These are phyloP conservation scores for Backusella tarrabulga DNA, from an alignment of 192 early-diverging fungal species.

Conservation along the genomic window DNA sequence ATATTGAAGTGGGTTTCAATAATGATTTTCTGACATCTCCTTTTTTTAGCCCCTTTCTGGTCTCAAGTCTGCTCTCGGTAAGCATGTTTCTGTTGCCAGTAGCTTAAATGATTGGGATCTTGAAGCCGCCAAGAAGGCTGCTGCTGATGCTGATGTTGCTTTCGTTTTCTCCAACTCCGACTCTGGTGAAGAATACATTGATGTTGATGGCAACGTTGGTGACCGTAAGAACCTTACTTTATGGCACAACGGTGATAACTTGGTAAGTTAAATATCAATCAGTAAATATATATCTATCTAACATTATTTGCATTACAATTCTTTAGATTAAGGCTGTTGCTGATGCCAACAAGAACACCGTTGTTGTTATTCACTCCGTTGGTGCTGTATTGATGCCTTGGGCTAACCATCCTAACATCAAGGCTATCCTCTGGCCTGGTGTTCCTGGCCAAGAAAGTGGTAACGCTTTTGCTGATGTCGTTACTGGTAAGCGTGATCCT, in stretches of 20 bases:
- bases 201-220: constrained; percentile 51
- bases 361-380: constrained; percentile 58
- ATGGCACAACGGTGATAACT: constrained; percentile 55
- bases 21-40: neutral
- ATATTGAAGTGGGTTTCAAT: neutral
- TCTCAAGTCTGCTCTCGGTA: constrained; percentile 14
- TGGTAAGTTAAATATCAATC: constrained; percentile 29
- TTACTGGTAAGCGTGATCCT: constrained; percentile 65
- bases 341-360: constrained; percentile 45
- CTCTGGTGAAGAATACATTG: constrained; percentile 32
- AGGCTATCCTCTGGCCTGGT: constrained; percentile 51
- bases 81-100: constrained; percentile 10
- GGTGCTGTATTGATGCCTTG: constrained; percentile 62
- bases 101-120: constrained; percentile 13
- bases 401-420: constrained; percentile 60
- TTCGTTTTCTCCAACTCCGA: constrained; percentile 38
- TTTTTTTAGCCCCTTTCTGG: constrained; percentile 22
- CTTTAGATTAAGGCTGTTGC: constrained; percentile 46
- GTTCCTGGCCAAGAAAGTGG: constrained; percentile 69
- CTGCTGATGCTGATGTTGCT: constrained; percentile 41
- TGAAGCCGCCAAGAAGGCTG: constrained; percentile 3
- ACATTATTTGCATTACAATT: neutral
- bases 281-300: neutral
- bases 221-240: constrained; percentile 57
- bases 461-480: constrained; percentile 62